Base-by-base conservation (phyloP, 441 rosid species). In the Dalechampia spathulata region DNA sequence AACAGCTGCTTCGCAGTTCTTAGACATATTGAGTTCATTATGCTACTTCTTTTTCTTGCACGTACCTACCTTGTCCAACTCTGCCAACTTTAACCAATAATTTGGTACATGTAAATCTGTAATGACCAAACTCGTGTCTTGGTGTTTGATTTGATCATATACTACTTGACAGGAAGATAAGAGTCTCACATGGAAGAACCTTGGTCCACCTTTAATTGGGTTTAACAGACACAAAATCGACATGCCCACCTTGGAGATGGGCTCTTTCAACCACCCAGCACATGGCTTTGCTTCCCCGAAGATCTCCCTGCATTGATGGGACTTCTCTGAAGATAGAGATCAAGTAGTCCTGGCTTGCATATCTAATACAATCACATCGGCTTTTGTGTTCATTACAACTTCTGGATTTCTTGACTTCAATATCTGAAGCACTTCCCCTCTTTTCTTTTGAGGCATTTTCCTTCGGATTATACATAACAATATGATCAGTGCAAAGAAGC, bases 281-380 rank as follows among this genome's bases (percentile, higher is more conserved):
- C 51, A 56, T 56, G 41, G 50, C 8, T 17, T 30, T 56, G 60
- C 49, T 32, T 43, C 30, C 41, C n/a, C n/a, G n/a, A n/a, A 36
- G 44, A 12, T 21, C 16, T 37, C 5, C 11, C 27, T 52, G 15
- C 27, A 34, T 36, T 17, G 3, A 10, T 11, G 25, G 25, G 22
- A 21, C 1, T 3, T 14, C n/a, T 9, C 12, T 34, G 16, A 4
- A 14, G 23, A 34, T 34, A 12, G 36, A 20, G 36, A 4, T 10
- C 38, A 30, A 3, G 22, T 19, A 4, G 13, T 30, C n/a, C 32
- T 50, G 1, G 12, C 17, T 19, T 50, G 55, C 55, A n/a, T n/a
- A n/a, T n/a, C 39, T 32, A 28, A n/a, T 20, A 50, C 32, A 27
- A 52, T 52, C 56, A 34, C 56, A 36, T 52, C 28, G 34, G 34